Evolutionary conservation across 1,139 yeast species (phyloP), one percentile per base, ranked within the genome.

Genomic region (Arxiozyma slooffiae): DNA sequence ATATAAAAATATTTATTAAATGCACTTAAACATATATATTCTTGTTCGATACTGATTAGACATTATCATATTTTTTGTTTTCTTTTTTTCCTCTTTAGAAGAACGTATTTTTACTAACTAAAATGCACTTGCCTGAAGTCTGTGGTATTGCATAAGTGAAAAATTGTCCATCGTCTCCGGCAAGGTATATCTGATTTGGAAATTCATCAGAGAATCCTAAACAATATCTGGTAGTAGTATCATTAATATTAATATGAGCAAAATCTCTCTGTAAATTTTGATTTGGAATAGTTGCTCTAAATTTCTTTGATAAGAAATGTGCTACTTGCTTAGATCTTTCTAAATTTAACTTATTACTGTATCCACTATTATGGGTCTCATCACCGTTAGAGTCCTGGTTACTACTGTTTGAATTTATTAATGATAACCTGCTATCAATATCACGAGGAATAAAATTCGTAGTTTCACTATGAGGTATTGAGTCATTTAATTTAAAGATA

Each of bases 401-500:
- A 39, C n/a, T 36, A 24, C 14, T 14, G 14, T 30, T 11, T 11
- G 36, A 30, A n/a, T 30, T 30, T 30, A 30, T 2, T 30, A 30
- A 30, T 14, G 16, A 30, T 30, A 6, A 30, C 7, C 36, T n/a
- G 14, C 14, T 4, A n/a, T 30, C n/a, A 11, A 30, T 30, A 8
- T 30, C 36, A 30, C n/a, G 6, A n/a, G 14, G 3, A 2, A 14
- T 30, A 11, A 4, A n/a, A 40, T 8, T 17, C 11, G 46, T 26
- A 3, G 18, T 18, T 4, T 38, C 20, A 21, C 9, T 38, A 38
- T 40, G 7, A 16, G 37, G 16, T 14, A 3, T 9, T 42, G 26
- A n/a, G 2, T 41, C 17, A 22, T 60, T 66, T 34, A 82, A 57
- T 48, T 71, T 70, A 62, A 84, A 85, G 34, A 85, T 73, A 61